These are phyloP conservation scores for Ustilago shanxiensis DNA, from an alignment of 1,284 basidiomycete species.

Conservation along the genomic window DNA sequence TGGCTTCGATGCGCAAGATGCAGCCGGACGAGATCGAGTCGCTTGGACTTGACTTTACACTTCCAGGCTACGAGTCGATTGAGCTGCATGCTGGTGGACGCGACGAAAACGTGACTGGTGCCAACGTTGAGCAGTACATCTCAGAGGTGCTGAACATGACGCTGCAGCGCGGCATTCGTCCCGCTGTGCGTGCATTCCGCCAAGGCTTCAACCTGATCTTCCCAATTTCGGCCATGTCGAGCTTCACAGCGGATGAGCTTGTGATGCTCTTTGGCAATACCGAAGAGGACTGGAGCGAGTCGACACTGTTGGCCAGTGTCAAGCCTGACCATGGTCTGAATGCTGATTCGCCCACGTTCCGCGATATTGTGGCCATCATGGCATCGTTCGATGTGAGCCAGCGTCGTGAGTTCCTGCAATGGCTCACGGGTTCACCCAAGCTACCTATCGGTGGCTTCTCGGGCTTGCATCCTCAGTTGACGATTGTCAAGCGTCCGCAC, in stretches of 20 bases:
- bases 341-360: constrained; percentile 89
- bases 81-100: constrained; percentile 87
- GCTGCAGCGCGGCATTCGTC: constrained; percentile 63
- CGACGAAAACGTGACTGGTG: constrained; percentile 82
- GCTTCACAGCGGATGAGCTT: constrained; percentile 93
- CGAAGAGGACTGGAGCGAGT: constrained; percentile 76
- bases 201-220: constrained; percentile 80
- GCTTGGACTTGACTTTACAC: constrained; percentile 91
- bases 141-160: constrained; percentile 73
- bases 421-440: constrained; percentile 87
- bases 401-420: constrained; percentile 91
- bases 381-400: constrained; percentile 80
- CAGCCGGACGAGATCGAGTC: constrained; percentile 79
- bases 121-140: constrained; percentile 91
- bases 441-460: constrained; percentile 90
- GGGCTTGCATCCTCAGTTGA: constrained; percentile 91
- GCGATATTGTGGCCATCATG: constrained; percentile 88
- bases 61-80: constrained; percentile 89
- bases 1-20: constrained; percentile 80
- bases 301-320: constrained; percentile 87
- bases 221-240: constrained; percentile 86
- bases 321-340: constrained; percentile 99
- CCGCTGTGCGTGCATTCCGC: constrained; percentile 69
- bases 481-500: constrained; percentile 96
- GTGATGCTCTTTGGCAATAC: constrained; percentile 93